Evolutionary conservation across 352 stramenopile genomes (phyloP), one percentile per base, ranked within the genome.

Genomic region (Globisporangium carolinianum): DNA sequence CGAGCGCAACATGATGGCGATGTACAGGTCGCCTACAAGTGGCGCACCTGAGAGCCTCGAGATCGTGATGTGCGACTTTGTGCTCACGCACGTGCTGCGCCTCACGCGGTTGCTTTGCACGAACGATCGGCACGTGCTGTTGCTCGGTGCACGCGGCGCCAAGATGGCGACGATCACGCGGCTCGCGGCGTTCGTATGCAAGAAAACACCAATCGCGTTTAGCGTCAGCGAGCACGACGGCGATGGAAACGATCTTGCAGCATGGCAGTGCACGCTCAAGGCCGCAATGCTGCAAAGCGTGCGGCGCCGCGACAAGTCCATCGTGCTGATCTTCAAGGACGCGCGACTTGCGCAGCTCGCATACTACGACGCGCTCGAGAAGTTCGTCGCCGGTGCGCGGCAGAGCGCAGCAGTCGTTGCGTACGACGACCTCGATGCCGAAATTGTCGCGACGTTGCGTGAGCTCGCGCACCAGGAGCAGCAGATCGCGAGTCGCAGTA

Each of bases 311-410:
- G 73, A 87, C 35, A 52, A 78, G 5, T 47, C 65, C 0, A 35
- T 78, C 2, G 75, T 93, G 12, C 66, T 91, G 12, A 69, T 91
- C 24, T 54, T 91, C 18, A 85, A 91, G 43, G 76, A 89, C 50
- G 18, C 47, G 6, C 61, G 60, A 24, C 55, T 86, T 9, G 49
- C 64, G 15, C 41, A 66, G 32, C 43, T 60, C 2, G 55, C 58
- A 0, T 72, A 75, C 14, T 86, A 87, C 24, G 73, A 62, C 8
- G 55, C 65, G 11, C 41, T 90, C 12, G 75, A 86, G 60, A 61
- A 65, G 17, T 79, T 83, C 50, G 57, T 90, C 4, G 71, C 66
- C 15, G 79, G 74, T 0, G 56, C 65, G 32, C 42, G 83, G 3
- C 63, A 66, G 2, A 60, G 65, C 1, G 70, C 87, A 5, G 24